A percentile compares a stretch with the other conserved stretches of the same genome.
These are phyloP conservation scores for Magnusiomyces sp. DNA, from an alignment of 1,139 yeast species.

Conservation along the genomic window DNA sequence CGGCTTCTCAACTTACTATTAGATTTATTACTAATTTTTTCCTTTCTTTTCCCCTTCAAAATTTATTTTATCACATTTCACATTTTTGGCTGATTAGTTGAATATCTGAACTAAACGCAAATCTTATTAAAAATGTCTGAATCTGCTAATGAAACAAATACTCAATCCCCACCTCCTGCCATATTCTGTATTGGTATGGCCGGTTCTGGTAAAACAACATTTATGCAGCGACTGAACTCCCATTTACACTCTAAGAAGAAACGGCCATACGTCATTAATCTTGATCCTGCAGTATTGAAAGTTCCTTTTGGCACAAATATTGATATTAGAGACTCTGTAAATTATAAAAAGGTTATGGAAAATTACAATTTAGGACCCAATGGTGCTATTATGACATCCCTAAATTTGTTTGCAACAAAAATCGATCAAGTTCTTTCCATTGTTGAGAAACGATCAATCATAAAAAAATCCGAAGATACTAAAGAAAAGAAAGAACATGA, in stretches of 20 bases:
- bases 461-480: background rate
- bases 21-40: too few species aligned
- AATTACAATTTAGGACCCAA: slow-evolving; percentile 87
- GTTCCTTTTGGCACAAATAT: slow-evolving; percentile 92
- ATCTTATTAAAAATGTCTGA: too few species aligned
- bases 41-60: background rate
- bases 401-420: slow-evolving; percentile 87
- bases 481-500: too few species aligned
- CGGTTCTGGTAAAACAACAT: slow-evolving; percentile 96
- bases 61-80: background rate
- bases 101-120: too few species aligned
- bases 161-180: slow-evolving; percentile 18
- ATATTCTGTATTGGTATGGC: slow-evolving; percentile 93
- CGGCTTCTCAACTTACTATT: too few species aligned
- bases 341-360: slow-evolving; percentile 94
- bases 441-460: slow-evolving; percentile 56
- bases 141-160: too few species aligned
- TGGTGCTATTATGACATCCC: slow-evolving; percentile 94
- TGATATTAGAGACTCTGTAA: slow-evolving; percentile 92
- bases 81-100: too few species aligned
- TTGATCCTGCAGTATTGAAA: slow-evolving; percentile 92
- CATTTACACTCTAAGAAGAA: slow-evolving; percentile 65
- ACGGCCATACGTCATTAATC: slow-evolving; percentile 77
- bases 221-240: slow-evolving; percentile 89
- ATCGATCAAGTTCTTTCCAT: slow-evolving; percentile 88